Evolutionary conservation across 345 rosid species (phyloP), one percentile per base, ranked within the genome.

Genomic region (Lepidium didymum): DNA sequence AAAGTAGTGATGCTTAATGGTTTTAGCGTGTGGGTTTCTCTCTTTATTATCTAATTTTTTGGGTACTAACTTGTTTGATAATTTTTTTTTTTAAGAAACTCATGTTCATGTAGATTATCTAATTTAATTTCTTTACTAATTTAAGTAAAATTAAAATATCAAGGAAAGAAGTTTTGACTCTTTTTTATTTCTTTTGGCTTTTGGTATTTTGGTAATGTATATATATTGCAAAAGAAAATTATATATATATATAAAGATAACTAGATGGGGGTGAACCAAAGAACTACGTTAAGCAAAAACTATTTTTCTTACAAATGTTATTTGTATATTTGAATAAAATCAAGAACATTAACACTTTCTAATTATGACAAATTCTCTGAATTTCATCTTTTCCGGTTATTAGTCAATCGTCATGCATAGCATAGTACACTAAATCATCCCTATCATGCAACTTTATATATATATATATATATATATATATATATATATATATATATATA

Each of bases 21-120:
- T 38, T 21, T 72, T 56, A 72, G 37, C 76, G 70, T 72, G 76
- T 72, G 65, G 65, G 19, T 72, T 29, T 64, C 71, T 64, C 49
- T 46, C 53, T 56, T 31, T 3, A 19, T 46, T 35, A 67, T 56
- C 45, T 56, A 44, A 56, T 67, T 43, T 56, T 34, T 34, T 54
- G 16, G 16, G 62, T 57, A 19, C 33, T 37, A 45, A 23, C 21
- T 47, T 42, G 35, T 27, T 38, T 19, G 36, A 10, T 25, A 25
- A 47, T 18, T 25, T 38, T 12, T 31, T 34, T 62, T 12, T 34
- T 33, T 62, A 8, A 8, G 5, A 34, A 62, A 62, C 43, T 23
- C 42, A 46, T 13, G 9, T 34, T 23, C 31, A 46, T 13, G 9
- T 34, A 7, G 12, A 12, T 33, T 9, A 34, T 62, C 33, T 46